Evolutionary conservation across 2,329 filamentous ascomycete species (phyloP).

Genomic region (Claviceps sp.): DNA sequence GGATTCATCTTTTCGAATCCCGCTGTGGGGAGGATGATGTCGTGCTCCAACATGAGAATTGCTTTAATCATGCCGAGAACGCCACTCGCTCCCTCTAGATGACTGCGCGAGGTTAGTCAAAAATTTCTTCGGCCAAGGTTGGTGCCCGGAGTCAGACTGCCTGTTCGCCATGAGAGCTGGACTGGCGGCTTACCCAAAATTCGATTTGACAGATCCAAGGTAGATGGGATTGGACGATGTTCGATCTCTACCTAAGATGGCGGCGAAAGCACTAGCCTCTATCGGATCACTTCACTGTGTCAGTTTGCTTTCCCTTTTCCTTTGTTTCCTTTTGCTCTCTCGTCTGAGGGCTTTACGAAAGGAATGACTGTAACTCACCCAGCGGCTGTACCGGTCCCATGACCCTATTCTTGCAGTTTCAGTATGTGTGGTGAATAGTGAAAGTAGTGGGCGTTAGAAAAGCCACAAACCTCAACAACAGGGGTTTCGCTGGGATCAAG

Average conservation of each 20-base stretch:
- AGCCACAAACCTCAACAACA: conserved; percentile 5
- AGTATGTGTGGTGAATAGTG: background rate
- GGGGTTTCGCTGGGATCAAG: conserved; percentile 10
- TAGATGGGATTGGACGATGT: conserved; percentile 13
- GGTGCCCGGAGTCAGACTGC: background rate
- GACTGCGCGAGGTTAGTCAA: conserved; percentile 2
- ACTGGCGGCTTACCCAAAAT: conserved; percentile 6
- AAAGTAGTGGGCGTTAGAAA: background rate
- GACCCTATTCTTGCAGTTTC: conserved; percentile 4
- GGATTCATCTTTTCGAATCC: conserved; percentile 12
- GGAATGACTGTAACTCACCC: conserved; percentile 7
- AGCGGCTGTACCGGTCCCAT: conserved; percentile 17
- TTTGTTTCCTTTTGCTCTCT: background rate
- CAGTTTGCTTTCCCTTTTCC: background rate
- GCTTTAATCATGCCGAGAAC: conserved; percentile 13
- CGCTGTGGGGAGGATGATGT: conserved; percentile 11
- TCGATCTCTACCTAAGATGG: conserved; percentile 10
- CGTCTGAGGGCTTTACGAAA: background rate
- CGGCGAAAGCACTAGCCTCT: conserved; percentile 14
- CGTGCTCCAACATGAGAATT: conserved; percentile 12
- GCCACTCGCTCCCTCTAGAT: conserved; percentile 8
- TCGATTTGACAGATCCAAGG: conserved; percentile 12
- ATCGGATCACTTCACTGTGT: conserved; percentile 21
- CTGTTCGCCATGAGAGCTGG: background rate
- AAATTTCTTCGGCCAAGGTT: background rate